Evolutionary conservation across 768 basidiomycete genomes (phyloP), one percentile per base, ranked within the genome.

Genomic region (Leccinum truebloodii): DNA sequence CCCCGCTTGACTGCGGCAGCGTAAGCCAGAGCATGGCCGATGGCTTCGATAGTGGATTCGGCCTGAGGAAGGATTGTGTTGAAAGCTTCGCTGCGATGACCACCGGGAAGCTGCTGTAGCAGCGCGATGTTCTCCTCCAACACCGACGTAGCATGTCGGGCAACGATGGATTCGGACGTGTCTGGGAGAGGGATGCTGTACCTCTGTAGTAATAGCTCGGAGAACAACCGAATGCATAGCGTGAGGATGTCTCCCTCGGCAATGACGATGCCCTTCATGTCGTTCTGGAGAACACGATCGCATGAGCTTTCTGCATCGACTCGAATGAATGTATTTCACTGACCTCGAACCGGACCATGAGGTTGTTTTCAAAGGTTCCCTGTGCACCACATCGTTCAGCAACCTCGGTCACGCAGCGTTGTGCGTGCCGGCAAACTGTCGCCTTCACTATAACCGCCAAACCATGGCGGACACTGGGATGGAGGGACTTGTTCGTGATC

Each of bases 361-460:
- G 82, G 64, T 88, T 88, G 57, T 83, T 80, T 54, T 84, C 86
- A 59, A 86, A 87, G 0, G 84, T 80, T 4, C 87, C 86, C 70
- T 87, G 86, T 3, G 85, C 87, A 54, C 87, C 87, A 60, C 83
- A 86, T 14, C 87, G 78, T 62, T 89, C 87, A 6, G 83, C 77
- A 20, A 87, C 76, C 58, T 82, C 81, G 16, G 79, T 72, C 9
- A 79, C 73, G 61, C 79, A 81, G 18, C 80, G 74, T 63, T 83
- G 82, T 63, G 81, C 80, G 59, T 86, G 84, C 6, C 81, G 79
- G 26, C 50, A 26, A 13, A 51, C 50, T 6, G 50, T 51, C 14
- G 50, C 9, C 8, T 51, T 51, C 26, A 51, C 50, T 26, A 51
- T 51, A 4, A 51, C 26, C 2, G 50, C 50, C 9, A 51, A 1